A percentile compares a stretch with the other conserved stretches of the same genome.
phyloP scores from a whole-genome alignment of 73 alveolate species.

The Strombidium stylifer region DNA sequence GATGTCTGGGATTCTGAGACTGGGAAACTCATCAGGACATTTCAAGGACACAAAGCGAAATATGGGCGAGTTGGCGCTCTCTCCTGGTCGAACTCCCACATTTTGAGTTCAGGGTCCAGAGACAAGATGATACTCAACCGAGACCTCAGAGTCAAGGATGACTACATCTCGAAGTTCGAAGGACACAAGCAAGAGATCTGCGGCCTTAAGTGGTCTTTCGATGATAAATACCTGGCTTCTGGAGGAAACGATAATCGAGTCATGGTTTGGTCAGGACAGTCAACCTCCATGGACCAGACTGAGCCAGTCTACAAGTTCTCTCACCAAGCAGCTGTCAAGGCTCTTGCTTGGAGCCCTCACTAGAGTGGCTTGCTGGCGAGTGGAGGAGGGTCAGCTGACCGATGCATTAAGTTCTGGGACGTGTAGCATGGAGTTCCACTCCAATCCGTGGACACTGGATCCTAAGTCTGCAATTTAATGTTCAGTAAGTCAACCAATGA shows the following conservation, averaged over 20 bases:
- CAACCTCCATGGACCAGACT: slow-evolving; percentile 9
- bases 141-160: slow-evolving; percentile 49
- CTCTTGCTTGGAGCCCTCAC: slow-evolving; percentile 99
- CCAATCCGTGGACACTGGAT: slow-evolving; percentile 93
- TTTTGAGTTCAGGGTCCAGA: slow-evolving; percentile 52
- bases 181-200: slow-evolving; percentile 64
- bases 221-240: slow-evolving; percentile 73
- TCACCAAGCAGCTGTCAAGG: slow-evolving; percentile 99
- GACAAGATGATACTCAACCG: slow-evolving; percentile 49
- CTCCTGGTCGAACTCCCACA: slow-evolving; percentile 58
- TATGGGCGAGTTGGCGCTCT: slow-evolving; percentile 74
- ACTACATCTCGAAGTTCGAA: slow-evolving; percentile 17
- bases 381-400: slow-evolving; percentile 99
- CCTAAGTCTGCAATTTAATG: slow-evolving; percentile 96
- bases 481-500: slow-evolving; percentile 97
- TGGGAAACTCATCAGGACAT: slow-evolving; percentile 41
- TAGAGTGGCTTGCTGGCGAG: slow-evolving; percentile 95
- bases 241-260: slow-evolving; percentile 87
- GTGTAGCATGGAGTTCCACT: slow-evolving; percentile 75
- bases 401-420: slow-evolving; percentile 98
- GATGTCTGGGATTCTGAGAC: slow-evolving; percentile 55
- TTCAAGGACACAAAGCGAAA: slow-evolving; percentile 54
- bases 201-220: slow-evolving; percentile 78
- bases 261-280: slow-evolving; percentile 67
- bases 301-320: slow-evolving; percentile 72